Percentiles rank a stretch among this genome's conserved stretches.
Conservation (phyloP, 2,329 filamentous ascomycete species). For the Aspergillus latus region DNA sequence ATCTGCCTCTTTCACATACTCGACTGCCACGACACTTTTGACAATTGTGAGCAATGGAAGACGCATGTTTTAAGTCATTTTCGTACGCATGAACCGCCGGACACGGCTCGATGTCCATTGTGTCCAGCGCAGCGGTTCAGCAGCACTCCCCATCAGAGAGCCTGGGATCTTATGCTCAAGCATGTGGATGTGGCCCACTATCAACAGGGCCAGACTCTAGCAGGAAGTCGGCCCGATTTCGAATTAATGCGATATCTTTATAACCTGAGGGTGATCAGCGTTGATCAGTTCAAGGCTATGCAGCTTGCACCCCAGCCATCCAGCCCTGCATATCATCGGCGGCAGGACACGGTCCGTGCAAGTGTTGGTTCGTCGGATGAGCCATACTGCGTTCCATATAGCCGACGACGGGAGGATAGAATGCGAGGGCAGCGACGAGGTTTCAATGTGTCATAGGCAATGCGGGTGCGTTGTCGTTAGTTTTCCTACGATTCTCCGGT, state of each 20-base stretch:
- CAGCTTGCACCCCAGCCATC: constrained; percentile 42
- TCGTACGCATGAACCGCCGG: constrained; percentile 40
- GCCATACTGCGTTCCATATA: constrained; percentile 41
- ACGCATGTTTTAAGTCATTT: constrained; percentile 49
- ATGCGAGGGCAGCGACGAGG: constrained; percentile 36
- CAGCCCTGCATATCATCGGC: constrained; percentile 39
- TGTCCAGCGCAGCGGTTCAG: constrained; percentile 33
- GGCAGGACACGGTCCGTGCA: constrained; percentile 36
- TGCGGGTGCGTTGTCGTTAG: not conserved
- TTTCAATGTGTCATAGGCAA: constrained; percentile 32
- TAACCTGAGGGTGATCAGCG: constrained; percentile 42
- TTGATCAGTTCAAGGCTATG: constrained; percentile 45
- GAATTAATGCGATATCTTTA: constrained; percentile 49
- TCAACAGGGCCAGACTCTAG: constrained; percentile 41
- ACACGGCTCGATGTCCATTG: constrained; percentile 45
- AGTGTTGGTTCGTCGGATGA: constrained; percentile 42
- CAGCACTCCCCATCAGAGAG: constrained; percentile 27
- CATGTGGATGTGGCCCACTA: constrained; percentile 45
- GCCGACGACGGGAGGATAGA: constrained; percentile 40
- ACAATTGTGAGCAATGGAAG: constrained; percentile 41
- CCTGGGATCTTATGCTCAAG: constrained; percentile 45
- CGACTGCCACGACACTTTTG: constrained; percentile 43
- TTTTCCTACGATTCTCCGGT: not conserved
- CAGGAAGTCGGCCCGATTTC: constrained; percentile 43
- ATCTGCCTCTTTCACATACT: constrained; percentile 48